A percentile compares a stretch with the other conserved stretches of the same genome.
Evolutionary conservation across 2,329 filamentous ascomycete genomes (phyloP).

Genomic region (Drechslerella dactyloides): DNA sequence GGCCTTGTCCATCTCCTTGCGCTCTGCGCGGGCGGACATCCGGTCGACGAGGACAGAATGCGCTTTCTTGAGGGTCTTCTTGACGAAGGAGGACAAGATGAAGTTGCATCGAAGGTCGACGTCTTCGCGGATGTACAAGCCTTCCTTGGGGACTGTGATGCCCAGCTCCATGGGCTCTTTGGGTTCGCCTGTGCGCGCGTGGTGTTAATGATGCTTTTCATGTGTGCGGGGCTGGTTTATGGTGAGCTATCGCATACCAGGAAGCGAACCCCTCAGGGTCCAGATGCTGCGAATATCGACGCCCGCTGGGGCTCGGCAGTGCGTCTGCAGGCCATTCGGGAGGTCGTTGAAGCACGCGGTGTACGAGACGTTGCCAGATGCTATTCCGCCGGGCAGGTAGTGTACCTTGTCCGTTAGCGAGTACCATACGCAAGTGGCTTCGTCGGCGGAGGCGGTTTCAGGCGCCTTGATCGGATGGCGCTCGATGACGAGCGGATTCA

Average conservation of each 20-base stretch:
- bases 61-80: conserved; percentile 78
- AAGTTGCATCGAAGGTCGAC: conserved; percentile 82
- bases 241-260: conserved; percentile 55
- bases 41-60: conserved; percentile 73
- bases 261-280: conserved; percentile 74
- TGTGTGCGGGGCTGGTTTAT: not conserved
- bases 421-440: conserved; percentile 78
- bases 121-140: conserved; percentile 83
- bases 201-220: not conserved
- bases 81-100: conserved; percentile 76
- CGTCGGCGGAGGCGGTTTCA: conserved; percentile 70
- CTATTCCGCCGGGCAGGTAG: conserved; percentile 72
- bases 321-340: conserved; percentile 75
- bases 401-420: conserved; percentile 76
- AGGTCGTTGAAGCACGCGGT: conserved; percentile 81
- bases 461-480: conserved; percentile 73
- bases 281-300: conserved; percentile 80
- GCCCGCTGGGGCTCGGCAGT: conserved; percentile 81
- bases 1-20: conserved; percentile 56
- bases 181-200: conserved; percentile 65
- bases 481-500: conserved; percentile 81
- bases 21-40: conserved; percentile 64
- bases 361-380: conserved; percentile 74
- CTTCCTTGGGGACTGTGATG: conserved; percentile 69
- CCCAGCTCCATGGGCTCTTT: conserved; percentile 71